These are phyloP conservation scores for Lichtheimia ornata DNA, from an alignment of 371 early-diverging fungal species.

Conservation along the genomic window DNA sequence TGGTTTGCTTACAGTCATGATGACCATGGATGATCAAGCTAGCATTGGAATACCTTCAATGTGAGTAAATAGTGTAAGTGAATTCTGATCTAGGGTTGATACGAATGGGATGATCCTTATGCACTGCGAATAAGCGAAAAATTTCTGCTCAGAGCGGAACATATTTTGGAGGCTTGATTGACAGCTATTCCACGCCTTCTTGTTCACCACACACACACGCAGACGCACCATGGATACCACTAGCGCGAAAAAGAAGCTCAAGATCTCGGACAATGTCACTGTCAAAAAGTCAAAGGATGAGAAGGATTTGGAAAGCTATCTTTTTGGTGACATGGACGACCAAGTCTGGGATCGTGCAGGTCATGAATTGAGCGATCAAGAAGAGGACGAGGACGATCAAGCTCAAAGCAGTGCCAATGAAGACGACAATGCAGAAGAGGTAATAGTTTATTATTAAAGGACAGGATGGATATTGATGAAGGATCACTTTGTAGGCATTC, in stretches of 20 bases:
- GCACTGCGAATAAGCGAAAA: too few relatives aligned
- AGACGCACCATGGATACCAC: neutral
- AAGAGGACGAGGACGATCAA: conserved; percentile 38
- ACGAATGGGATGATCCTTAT: too few relatives aligned
- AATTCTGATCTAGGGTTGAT: too few relatives aligned
- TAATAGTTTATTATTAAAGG: neutral
- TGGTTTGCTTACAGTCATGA: too few relatives aligned
- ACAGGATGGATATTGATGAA: too few relatives aligned
- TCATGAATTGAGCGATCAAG: conserved; percentile 18
- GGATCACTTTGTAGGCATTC: conserved; percentile 14
- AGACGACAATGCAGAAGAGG: conserved; percentile 31
- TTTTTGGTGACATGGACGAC: conserved; percentile 18
- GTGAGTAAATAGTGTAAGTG: too few relatives aligned
- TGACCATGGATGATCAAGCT: too few relatives aligned
- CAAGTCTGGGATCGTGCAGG: conserved; percentile 36
- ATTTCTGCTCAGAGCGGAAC: too few relatives aligned
- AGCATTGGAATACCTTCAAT: too few relatives aligned
- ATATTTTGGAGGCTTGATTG: too few relatives aligned
- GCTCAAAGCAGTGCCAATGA: conserved; percentile 40
- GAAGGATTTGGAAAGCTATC: conserved; percentile 16
- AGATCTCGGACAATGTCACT: conserved; percentile 1
- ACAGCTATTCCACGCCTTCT: too few relatives aligned
- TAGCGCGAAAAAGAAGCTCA: conserved; percentile 1
- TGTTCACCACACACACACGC: too few relatives aligned
- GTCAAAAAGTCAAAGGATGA: conserved; percentile 33